Conservation (phyloP, 2,329 filamentous ascomycete genomes). For the Fusarium pseudograminearum region DNA sequence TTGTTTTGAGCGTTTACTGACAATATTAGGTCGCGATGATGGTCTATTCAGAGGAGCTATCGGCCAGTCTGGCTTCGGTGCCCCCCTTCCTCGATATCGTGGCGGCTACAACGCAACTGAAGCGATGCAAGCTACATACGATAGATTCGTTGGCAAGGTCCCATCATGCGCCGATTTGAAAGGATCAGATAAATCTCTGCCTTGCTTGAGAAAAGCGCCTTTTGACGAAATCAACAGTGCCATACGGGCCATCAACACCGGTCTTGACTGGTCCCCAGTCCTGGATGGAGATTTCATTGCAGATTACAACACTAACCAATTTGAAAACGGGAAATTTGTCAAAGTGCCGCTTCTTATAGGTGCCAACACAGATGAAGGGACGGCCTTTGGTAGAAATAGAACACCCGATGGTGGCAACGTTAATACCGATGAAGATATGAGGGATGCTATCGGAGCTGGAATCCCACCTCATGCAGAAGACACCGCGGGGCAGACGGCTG, state of each 20-base stretch:
- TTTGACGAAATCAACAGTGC: constrained; percentile 48
- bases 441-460: constrained; percentile 16
- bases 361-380: constrained; percentile 52
- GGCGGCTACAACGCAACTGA: constrained; percentile 49
- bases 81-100: constrained; percentile 46
- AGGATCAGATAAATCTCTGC: constrained; percentile 43
- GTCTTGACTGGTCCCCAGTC: constrained; percentile 44
- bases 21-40: constrained; percentile 56
- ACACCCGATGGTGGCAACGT: constrained; percentile 36
- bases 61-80: constrained; percentile 60
- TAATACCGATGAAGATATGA: constrained; percentile 49
- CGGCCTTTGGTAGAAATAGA: constrained; percentile 40
- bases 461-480: constrained; percentile 23
- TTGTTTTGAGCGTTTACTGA: not conserved
- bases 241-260: constrained; percentile 6
- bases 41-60: constrained; percentile 64
- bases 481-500: constrained; percentile 39
- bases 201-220: constrained; percentile 46
- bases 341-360: constrained; percentile 54
- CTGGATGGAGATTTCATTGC: constrained; percentile 54
- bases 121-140: constrained; percentile 46
- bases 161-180: constrained; percentile 38
- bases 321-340: constrained; percentile 50
- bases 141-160: constrained; percentile 48
- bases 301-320: constrained; percentile 49